Base-by-base conservation (phyloP, 257 asterid species). In the Verbascum thapsus region DNA sequence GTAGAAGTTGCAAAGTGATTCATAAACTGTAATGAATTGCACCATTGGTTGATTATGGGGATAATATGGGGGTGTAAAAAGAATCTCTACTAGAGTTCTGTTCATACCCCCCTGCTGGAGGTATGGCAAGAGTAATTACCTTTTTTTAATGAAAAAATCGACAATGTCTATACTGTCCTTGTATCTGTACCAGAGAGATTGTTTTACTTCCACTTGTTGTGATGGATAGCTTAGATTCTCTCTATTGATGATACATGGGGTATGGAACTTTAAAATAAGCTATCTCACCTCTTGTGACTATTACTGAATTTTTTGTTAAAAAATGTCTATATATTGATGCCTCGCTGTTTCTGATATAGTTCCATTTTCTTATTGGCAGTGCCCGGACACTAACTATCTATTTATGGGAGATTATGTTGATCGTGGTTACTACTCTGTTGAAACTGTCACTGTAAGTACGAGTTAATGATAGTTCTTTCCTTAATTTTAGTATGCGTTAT, bases 391-490 rank as follows among this genome's bases (percentile, higher is more conserved):
- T 61, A 87, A 90, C 78, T 87, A 90, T 79, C 91, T 90, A 42
- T 87, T 87, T 61, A 87, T 90, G 98, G 95, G 97, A 61, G 96
- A 90, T 77, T 90, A 90, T 51, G 97, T 90, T 47, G 97, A 90
- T 71, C 96, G 96, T 74, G 97, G 97, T 53, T 90, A 90, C 69
- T 90, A 90, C 70, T 90, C 97, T 0, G 97, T 90, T 57, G 97
- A 90, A 85, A 90, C 95, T 59, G 97, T 90, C 64, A 85, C 97
- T 10, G 97, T 90, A 79, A 85, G 97, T 76, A 79, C 63, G 42
- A 37, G 71, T 77, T 54, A 48, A 34, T 37, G 56, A 16, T 48
- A 18, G 13, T 53, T n/a, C n/a, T n/a, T n/a, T n/a, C n/a, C n/a
- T 62, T 38, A 15, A 53, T 38, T 20, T 67, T 50, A 26, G 35